phyloP scores from a whole-genome alignment of 371 early-diverging fungal genomes.

The Zychaea mexicana region DNA sequence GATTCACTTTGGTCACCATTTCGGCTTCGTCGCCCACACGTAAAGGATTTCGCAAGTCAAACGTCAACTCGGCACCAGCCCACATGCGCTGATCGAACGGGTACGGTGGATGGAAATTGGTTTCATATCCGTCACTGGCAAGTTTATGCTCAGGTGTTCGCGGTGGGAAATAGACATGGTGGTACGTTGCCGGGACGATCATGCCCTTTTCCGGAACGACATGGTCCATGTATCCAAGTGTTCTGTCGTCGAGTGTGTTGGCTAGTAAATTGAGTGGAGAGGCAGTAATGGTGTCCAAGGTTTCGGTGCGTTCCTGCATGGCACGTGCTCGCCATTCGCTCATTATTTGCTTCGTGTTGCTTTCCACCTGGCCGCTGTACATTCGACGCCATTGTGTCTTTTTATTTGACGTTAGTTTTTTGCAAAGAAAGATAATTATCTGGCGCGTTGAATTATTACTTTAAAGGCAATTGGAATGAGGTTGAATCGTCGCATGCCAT shows the following conservation, averaged over 20 bases:
- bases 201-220: constrained; percentile 38
- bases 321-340: background rate
- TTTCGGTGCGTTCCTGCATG: background rate
- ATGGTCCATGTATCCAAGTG: constrained; percentile 8
- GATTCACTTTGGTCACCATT: constrained; percentile 58
- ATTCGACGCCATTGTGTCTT: background rate
- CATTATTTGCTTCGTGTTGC: background rate
- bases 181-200: constrained; percentile 72
- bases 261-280: constrained; percentile 33
- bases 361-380: background rate
- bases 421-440: background rate
- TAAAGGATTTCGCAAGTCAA: constrained; percentile 58
- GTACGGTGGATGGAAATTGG: constrained; percentile 72
- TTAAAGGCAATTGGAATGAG: too few species aligned
- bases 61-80: constrained; percentile 79
- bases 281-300: constrained; percentile 29
- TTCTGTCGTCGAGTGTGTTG: constrained; percentile 28
- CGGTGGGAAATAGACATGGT: constrained; percentile 80
- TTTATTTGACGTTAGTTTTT: background rate
- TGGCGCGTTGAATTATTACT: background rate
- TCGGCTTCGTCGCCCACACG: constrained; percentile 60
- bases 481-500: too few species aligned
- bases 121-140: constrained; percentile 80
- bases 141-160: constrained; percentile 66
- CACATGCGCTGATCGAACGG: constrained; percentile 84